Conservation (phyloP, 2,329 filamentous ascomycete species). For the Diaporthe citrichinensis region DNA sequence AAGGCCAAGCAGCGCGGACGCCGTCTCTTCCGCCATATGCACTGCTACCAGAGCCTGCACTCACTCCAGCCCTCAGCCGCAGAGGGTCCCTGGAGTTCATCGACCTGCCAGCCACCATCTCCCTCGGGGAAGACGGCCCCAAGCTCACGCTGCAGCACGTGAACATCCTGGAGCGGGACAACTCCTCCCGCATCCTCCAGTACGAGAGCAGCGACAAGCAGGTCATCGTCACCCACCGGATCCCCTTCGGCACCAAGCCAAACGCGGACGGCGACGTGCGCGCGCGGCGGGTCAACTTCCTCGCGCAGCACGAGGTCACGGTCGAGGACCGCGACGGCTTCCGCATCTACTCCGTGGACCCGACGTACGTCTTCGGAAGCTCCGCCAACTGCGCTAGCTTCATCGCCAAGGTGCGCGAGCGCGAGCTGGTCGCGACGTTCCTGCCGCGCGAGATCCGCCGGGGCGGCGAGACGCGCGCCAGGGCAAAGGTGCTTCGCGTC, state of each 20-base stretch:
- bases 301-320: constrained; percentile 29
- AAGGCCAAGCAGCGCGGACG: background rate
- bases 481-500: constrained; percentile 20
- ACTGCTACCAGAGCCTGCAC: constrained; percentile 20
- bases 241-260: constrained; percentile 32
- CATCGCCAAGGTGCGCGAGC: constrained; percentile 34
- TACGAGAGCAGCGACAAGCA: constrained; percentile 30
- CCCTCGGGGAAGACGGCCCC: constrained; percentile 5
- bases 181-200: constrained; percentile 31
- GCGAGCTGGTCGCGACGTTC: constrained; percentile 31
- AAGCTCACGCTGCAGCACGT: constrained; percentile 12
- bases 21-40: constrained; percentile 2
- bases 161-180: constrained; percentile 24
- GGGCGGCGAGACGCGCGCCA: background rate
- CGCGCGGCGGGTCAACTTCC: constrained; percentile 20
- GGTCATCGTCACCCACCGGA: constrained; percentile 30
- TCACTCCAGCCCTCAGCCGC: constrained; percentile 14
- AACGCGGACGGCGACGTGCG: constrained; percentile 30
- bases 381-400: constrained; percentile 20
- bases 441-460: constrained; percentile 11
- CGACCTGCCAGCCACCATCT: constrained; percentile 13
- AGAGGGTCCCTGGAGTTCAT: constrained; percentile 27
- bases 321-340: constrained; percentile 28
- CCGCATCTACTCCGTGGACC: constrained; percentile 29
- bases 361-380: constrained; percentile 24